Evolutionary conservation across 805 yeast genomes (phyloP).

Genomic region (Saccharomycopsis fermentans): DNA sequence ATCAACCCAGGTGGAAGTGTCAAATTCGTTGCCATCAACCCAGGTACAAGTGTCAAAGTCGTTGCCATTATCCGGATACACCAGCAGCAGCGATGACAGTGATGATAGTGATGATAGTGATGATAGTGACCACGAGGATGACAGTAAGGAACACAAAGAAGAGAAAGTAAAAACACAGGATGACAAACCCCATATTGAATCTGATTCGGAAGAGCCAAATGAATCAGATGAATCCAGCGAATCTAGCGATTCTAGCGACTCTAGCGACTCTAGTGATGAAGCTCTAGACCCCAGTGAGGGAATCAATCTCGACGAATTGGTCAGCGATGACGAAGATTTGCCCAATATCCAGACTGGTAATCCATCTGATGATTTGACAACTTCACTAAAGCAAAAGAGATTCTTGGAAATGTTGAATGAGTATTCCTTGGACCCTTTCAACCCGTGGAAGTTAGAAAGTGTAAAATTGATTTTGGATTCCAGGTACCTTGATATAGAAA

Average conservation of each 20-base stretch:
- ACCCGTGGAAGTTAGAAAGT: constrained; percentile 40
- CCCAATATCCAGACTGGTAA: too few species aligned
- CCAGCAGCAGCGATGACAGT: not conserved
- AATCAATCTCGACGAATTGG: constrained; percentile 1
- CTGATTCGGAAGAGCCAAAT: not conserved
- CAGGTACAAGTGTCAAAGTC: too few species aligned
- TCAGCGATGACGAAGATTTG: not conserved
- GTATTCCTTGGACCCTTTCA: constrained; percentile 31
- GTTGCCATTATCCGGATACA: not conserved
- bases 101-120: not conserved
- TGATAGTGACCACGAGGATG: not conserved
- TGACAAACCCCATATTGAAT: not conserved
- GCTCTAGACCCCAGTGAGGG: not conserved
- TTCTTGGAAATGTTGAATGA: constrained; percentile 31
- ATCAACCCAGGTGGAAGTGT: too few species aligned
- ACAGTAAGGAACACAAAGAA: not conserved
- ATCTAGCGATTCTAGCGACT: too few species aligned
- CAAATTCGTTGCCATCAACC: too few species aligned
- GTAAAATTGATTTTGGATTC: constrained; percentile 33
- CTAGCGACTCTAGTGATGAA: not conserved
- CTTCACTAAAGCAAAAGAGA: not conserved
- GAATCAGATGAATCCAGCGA: not conserved
- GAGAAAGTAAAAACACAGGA: not conserved
- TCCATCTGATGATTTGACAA: too few species aligned
- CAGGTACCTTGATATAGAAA: constrained; percentile 28